These are phyloP conservation scores for Wickerhamomyces xylosicus DNA, from an alignment of 805 yeast species.

Conservation along the genomic window DNA sequence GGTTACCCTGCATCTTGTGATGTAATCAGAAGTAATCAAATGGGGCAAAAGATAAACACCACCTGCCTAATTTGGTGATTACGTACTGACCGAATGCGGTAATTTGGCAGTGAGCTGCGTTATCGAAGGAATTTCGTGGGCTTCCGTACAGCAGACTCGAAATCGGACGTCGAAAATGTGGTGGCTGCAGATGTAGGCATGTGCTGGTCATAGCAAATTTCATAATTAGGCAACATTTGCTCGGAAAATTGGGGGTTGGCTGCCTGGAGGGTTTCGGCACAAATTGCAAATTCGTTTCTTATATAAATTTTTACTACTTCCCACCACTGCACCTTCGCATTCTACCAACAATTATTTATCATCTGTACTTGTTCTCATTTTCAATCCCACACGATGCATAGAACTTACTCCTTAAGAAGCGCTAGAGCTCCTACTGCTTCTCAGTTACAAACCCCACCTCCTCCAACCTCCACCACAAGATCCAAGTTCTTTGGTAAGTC, in stretches of 20 bases:
- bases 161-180: too few species aligned
- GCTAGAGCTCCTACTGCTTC: constrained; percentile 77
- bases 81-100: background rate
- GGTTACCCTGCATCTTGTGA: background rate
- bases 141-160: too few species aligned
- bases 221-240: background rate
- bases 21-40: background rate
- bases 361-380: too few species aligned
- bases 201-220: too few species aligned
- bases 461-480: constrained; percentile 67
- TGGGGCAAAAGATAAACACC: background rate
- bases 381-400: constrained; percentile 54
- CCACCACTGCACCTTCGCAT: background rate
- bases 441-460: constrained; percentile 71
- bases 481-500: constrained; percentile 70
- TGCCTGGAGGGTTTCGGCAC: background rate
- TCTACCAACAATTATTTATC: background rate
- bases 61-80: background rate
- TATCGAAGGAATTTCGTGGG: too few species aligned
- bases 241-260: background rate
- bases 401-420: constrained; percentile 75
- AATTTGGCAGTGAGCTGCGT: background rate
- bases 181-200: too few species aligned
- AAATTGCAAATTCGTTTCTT: background rate
- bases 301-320: background rate